Evolutionary conservation across 352 stramenopile genomes (phyloP), one percentile per base, ranked within the genome.

Genomic region (Pilasporangium apinafurcum): DNA sequence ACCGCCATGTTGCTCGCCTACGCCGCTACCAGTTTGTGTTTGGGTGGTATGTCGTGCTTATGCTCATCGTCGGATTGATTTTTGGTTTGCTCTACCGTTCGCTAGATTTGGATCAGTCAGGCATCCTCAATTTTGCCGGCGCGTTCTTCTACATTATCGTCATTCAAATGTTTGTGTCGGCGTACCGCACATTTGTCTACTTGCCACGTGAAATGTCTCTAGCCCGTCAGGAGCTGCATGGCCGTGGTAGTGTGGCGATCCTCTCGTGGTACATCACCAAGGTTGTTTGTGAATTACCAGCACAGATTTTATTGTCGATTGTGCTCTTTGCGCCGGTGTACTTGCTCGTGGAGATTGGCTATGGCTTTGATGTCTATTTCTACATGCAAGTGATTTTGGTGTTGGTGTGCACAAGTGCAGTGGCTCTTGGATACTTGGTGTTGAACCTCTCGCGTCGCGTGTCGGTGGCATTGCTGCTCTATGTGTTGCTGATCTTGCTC

Each of bases 191-290:
- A 20, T 62, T 68, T 31, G 31, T 58, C 21, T 24, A 30, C n/a
- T 36, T 68, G 22, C 55, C 62, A 4, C 21, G 46, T 0, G 63
- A 71, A 22, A 14, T 70, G 10, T 48, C 59, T n/a, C n/a, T n/a
- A n/a, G n/a, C n/a, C n/a, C n/a, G n/a, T n/a, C n/a, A n/a, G n/a
- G n/a, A n/a, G n/a, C n/a, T n/a, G n/a, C n/a, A n/a, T n/a, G n/a
- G n/a, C n/a, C n/a, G n/a, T n/a, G n/a, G n/a, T n/a, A n/a, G n/a
- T n/a, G n/a, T n/a, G n/a, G n/a, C n/a, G n/a, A n/a, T n/a, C n/a
- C n/a, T n/a, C n/a, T 49, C 59, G 0, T 82, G 69, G 69, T 82
- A 73, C n/a, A 4, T 78, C 0, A 43, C 65, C 21, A 82, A 82
- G 40, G 74, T 75, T 35, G 5, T 72, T 21, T 75, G 62, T 26